Conservation (phyloP, 192 early-diverging fungal genomes). For the Coemansia sp. region DNA sequence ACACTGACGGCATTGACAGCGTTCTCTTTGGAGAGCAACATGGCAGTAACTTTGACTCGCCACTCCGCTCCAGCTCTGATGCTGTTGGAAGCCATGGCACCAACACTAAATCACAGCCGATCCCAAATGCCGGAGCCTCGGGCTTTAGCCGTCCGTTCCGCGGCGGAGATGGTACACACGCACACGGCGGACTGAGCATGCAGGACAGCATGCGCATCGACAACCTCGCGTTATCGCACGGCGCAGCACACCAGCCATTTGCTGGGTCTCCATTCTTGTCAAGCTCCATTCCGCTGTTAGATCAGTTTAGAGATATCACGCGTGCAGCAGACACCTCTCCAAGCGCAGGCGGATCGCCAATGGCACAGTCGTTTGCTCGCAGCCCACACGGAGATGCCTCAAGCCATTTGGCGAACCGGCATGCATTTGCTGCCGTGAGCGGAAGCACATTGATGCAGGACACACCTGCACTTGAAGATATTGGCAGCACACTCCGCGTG, state of each 20-base stretch:
- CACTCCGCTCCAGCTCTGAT: slow-evolving; percentile 24
- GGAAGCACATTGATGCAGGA: slow-evolving; percentile 8
- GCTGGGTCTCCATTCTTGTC: slow-evolving; percentile 46
- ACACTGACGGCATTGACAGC: slow-evolving; percentile 7
- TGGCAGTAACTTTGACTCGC: slow-evolving; percentile 25
- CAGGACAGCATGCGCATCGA: slow-evolving; percentile 52
- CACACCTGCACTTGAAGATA: neutral
- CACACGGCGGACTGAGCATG: slow-evolving; percentile 35
- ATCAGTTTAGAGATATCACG: slow-evolving; percentile 36
- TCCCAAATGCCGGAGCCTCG: slow-evolving; percentile 29
- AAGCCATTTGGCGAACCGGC: slow-evolving; percentile 36
- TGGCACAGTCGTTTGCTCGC: slow-evolving; percentile 38
- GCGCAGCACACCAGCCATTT: slow-evolving; percentile 40
- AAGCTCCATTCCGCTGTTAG: slow-evolving; percentile 50
- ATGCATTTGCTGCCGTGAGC: slow-evolving; percentile 46
- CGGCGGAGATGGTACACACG: slow-evolving; percentile 6
- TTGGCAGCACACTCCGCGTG: slow-evolving; percentile 11
- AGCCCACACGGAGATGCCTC: slow-evolving; percentile 27
- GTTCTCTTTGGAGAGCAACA: slow-evolving; percentile 15
- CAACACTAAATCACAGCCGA: slow-evolving; percentile 45
- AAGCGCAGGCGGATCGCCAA: slow-evolving; percentile 34
- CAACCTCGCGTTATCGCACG: slow-evolving; percentile 44
- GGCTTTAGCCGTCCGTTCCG: slow-evolving; percentile 25
- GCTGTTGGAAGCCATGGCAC: slow-evolving; percentile 11
- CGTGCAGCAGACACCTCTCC: slow-evolving; percentile 17